Evolutionary conservation across 345 rosid species (phyloP).

Genomic region (Salix koriyanagi): DNA sequence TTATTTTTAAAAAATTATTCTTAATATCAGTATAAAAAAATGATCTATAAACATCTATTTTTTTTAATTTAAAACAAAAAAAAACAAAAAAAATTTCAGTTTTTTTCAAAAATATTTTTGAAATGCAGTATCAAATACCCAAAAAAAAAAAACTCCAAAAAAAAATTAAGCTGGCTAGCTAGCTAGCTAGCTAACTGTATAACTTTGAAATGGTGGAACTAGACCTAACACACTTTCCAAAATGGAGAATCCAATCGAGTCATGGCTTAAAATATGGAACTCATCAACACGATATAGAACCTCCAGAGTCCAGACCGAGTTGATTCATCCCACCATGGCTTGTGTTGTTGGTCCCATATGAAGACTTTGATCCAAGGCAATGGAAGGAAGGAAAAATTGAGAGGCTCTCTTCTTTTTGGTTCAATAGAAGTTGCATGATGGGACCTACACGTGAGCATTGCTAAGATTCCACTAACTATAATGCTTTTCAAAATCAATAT

Average conservation of each 20-base stretch:
- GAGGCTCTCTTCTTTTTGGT: slow-evolving; percentile 15
- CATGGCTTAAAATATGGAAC: neutral
- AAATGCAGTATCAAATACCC: no score
- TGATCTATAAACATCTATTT: no score
- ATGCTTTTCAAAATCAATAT: slow-evolving; percentile 13
- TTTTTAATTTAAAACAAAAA: no score
- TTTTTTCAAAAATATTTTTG: no score
- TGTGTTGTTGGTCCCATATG: slow-evolving; percentile 13
- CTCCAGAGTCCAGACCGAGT: neutral
- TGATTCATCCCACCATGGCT: neutral
- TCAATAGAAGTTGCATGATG: slow-evolving; percentile 12
- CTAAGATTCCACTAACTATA: slow-evolving; percentile 33
- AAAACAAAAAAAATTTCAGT: fast-evolving
- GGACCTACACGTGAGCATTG: slow-evolving; percentile 22
- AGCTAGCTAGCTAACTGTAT: neutral
- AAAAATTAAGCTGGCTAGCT: neutral
- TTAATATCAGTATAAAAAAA: no score
- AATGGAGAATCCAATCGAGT: slow-evolving; percentile 3
- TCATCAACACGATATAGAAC: neutral
- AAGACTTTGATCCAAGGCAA: slow-evolving; percentile 10
- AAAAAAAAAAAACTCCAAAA: no score
- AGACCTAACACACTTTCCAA: neutral
- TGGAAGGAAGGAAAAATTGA: slow-evolving; percentile 5
- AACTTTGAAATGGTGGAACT: slow-evolving; percentile 6
- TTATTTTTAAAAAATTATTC: no score